Evolutionary conservation across 2,329 filamentous ascomycete species (phyloP).

Genomic region (Lanzia echinophila): DNA sequence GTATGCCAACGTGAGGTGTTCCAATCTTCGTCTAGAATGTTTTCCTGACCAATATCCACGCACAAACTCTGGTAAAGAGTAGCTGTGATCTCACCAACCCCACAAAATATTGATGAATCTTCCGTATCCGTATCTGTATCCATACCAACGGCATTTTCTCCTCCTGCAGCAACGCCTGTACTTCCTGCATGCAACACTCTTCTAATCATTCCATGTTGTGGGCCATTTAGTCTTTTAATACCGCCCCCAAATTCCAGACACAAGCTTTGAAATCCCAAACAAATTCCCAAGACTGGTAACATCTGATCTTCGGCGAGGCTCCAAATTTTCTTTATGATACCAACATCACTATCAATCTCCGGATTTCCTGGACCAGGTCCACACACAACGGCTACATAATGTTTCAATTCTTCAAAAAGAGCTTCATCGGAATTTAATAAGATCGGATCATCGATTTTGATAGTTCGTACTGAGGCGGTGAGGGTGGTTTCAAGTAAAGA

Average conservation of each 20-base stretch:
- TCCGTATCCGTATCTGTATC: too few relatives aligned
- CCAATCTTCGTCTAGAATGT: slow-evolving; percentile 16
- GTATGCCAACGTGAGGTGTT: slow-evolving; percentile 22
- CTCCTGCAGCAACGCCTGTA: not conserved
- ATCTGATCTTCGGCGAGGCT: slow-evolving; percentile 47
- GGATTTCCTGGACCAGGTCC: slow-evolving; percentile 88
- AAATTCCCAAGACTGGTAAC: slow-evolving; percentile 74
- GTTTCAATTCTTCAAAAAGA: slow-evolving; percentile 44
- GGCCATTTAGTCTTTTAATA: slow-evolving; percentile 48
- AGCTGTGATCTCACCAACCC: slow-evolving; percentile 28
- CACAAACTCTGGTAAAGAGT: slow-evolving; percentile 38
- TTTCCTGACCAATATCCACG: slow-evolving; percentile 28
- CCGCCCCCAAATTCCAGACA: slow-evolving; percentile 51
- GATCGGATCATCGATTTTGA: slow-evolving; percentile 63
- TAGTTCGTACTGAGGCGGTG: slow-evolving; percentile 58
- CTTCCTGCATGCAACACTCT: slow-evolving; percentile 43
- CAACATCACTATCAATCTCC: slow-evolving; percentile 64
- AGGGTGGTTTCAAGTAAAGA: slow-evolving; percentile 68
- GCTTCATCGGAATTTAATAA: slow-evolving; percentile 36
- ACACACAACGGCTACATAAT: slow-evolving; percentile 79
- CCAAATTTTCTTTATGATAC: slow-evolving; percentile 76
- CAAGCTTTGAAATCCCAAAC: slow-evolving; percentile 64
- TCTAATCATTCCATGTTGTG: slow-evolving; percentile 56
- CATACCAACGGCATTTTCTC: too few relatives aligned
- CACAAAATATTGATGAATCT: slow-evolving; percentile 24